Evolutionary conservation across 2,329 filamentous ascomycete species (phyloP), one percentile per base, ranked within the genome.

Genomic region (Ilyonectria destructans): DNA sequence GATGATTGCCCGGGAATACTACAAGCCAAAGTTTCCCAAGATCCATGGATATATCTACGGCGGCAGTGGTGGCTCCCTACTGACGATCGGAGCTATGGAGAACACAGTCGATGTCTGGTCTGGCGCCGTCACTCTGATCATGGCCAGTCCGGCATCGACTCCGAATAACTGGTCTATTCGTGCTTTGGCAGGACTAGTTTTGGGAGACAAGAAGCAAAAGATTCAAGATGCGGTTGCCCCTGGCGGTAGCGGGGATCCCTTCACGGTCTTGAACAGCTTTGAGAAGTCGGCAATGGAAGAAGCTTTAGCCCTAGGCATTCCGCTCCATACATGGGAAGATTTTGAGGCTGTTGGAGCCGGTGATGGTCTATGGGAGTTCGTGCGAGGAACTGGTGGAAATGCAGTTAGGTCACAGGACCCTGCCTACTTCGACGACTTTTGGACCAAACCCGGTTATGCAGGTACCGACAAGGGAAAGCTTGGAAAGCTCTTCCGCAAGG

Each of bases 11-110:
- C 31, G 13, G 9, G 19, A 64, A 1, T 70, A 73, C 51, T 75
- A 75, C 29, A 43, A 59, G 2, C 17, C 35, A 2, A n/a, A 43
- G 2, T 54, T 57, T 12, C 4, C 29, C 2, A 31, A 65, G 1
- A 75, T 75, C 15, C 70, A 72, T 13, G 74, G 74, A 1, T 76
- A 76, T 9, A 17, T 70, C 7, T 75, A 72, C 17, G 74, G 74
- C 4, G 72, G 68, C 1, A 75, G 74, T 35, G 74, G 74, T 0
- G 74, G 74, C 33, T 76, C 74, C 17, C 49, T 72, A 1, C 51
- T 70, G 12, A 64, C 62, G 15, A 54, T 76, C 9, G 74, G 74
- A 1, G 71, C 71, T 10, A 55, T 64, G 4, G 74, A 76, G 49
- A 70, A 72, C 10, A 73, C 71, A 1, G 21, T 62, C 21, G 74